Conservation (phyloP, 1,284 basidiomycete species). For the Limonomyces culmigenus region DNA sequence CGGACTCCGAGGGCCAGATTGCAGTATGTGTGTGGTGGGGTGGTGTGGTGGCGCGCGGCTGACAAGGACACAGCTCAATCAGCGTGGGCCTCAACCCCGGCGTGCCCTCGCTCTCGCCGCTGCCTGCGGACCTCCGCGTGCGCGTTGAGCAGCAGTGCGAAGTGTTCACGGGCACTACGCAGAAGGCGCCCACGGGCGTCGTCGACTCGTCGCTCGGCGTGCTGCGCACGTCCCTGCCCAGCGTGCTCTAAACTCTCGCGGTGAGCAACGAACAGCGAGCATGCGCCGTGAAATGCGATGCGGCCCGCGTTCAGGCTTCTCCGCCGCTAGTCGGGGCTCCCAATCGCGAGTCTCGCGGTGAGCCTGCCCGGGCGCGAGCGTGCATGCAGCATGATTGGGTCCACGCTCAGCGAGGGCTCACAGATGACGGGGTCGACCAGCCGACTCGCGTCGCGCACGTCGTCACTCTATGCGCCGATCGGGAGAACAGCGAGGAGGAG, state of each 20-base stretch:
- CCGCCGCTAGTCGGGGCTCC: conserved; percentile 61
- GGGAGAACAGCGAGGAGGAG: too few relatives aligned
- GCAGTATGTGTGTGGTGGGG: conserved; percentile 24
- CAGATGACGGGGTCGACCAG: too few relatives aligned
- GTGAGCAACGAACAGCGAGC: conserved; percentile 10
- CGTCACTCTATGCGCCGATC: too few relatives aligned
- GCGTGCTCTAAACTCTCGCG: conserved; percentile 13
- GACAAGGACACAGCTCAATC: conserved; percentile 52
- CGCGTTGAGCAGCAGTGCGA: conserved; percentile 73
- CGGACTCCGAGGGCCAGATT: conserved; percentile 43
- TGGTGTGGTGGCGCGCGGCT: conserved; percentile 47
- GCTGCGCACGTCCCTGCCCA: conserved; percentile 44
- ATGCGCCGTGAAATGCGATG: conserved; percentile 20
- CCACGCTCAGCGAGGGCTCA: too few relatives aligned
- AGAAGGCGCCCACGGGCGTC: conserved; percentile 73
- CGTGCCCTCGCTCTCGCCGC: conserved; percentile 14
- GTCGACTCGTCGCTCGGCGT: conserved; percentile 76
- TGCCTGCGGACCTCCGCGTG: conserved; percentile 40
- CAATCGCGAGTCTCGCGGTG: conserved; percentile 63
- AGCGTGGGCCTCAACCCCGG: conserved; percentile 9
- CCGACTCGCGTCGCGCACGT: too few relatives aligned
- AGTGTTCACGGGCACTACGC: conserved; percentile 67
- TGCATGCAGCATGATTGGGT: too few relatives aligned
- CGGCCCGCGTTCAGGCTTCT: conserved; percentile 44
- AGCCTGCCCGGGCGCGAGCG: conserved; percentile 44